phyloP scores from a whole-genome alignment of 306 rosid species.

The Mimosa pudica region DNA sequence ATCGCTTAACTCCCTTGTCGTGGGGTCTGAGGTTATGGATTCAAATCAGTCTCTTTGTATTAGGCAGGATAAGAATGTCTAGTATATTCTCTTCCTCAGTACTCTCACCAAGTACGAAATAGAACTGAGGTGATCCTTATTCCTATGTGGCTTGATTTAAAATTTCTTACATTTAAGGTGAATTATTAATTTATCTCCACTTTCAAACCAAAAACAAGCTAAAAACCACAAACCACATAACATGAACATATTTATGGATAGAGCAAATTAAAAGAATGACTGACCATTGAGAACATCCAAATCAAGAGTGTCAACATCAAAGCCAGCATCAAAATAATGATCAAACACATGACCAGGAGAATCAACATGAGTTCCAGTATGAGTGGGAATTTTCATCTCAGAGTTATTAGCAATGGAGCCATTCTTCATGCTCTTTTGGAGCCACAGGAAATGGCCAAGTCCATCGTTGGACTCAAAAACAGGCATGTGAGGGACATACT shows the following conservation, averaged over 20 bases:
- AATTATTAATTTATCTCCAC: too few relatives aligned
- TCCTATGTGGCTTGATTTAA: too few relatives aligned
- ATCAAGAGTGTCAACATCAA: slow-evolving; percentile 82
- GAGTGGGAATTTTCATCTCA: slow-evolving; percentile 70
- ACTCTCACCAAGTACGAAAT: too few relatives aligned
- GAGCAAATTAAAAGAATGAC: neutral
- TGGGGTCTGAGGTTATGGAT: too few relatives aligned
- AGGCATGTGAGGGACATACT: slow-evolving; percentile 62
- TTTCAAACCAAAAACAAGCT: too few relatives aligned
- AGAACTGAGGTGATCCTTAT: too few relatives aligned
- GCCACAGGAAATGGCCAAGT: slow-evolving; percentile 75
- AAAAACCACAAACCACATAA: neutral
- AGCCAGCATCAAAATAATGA: slow-evolving; percentile 81
- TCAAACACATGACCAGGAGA: slow-evolving; percentile 81
- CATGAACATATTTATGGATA: neutral
- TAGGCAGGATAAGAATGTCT: too few relatives aligned
- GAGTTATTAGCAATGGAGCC: slow-evolving; percentile 80
- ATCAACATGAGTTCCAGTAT: slow-evolving; percentile 88
- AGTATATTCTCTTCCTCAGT: too few relatives aligned
- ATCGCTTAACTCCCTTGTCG: too few relatives aligned
- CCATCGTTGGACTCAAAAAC: slow-evolving; percentile 54
- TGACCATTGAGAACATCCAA: slow-evolving; percentile 75
- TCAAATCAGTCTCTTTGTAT: too few relatives aligned
- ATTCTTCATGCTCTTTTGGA: slow-evolving; percentile 69
- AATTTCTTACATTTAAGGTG: too few relatives aligned